Evolutionary conservation across 352 stramenopile species (phyloP).

Genomic region (Globisporangium parvum): DNA sequence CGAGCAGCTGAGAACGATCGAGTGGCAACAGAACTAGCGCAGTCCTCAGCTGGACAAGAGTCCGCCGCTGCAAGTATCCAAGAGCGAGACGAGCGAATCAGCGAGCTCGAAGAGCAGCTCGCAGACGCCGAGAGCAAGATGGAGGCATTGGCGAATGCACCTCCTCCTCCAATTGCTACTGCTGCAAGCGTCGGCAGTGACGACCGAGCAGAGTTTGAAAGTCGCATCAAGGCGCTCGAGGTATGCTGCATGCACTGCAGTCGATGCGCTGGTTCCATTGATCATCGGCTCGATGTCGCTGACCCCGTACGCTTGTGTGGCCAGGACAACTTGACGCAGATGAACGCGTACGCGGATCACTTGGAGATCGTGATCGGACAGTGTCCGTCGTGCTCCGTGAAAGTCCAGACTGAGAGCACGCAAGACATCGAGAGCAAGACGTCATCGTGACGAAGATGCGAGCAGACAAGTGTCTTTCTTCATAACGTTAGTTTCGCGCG

Average conservation of each 20-base stretch:
- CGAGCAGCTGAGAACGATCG: constrained; percentile 24
- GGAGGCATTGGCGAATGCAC: constrained; percentile 6
- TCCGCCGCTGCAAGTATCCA: constrained; percentile 16
- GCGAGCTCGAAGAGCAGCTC: constrained; percentile 28
- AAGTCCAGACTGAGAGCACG: constrained; percentile 63
- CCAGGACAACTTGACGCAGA: constrained; percentile 70
- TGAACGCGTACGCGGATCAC: constrained; percentile 77
- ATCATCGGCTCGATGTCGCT: background rate
- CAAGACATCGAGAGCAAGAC: constrained; percentile 29
- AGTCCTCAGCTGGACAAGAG: constrained; percentile 6
- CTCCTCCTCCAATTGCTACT: background rate
- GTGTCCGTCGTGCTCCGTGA: constrained; percentile 59
- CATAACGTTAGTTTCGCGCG: constrained; percentile 1
- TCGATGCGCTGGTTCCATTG: background rate
- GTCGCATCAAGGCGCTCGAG: constrained; percentile 59
- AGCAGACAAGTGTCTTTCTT: constrained; percentile 1
- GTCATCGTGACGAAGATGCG: constrained; percentile 6
- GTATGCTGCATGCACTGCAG: constrained; percentile 13
- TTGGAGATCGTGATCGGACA: constrained; percentile 69
- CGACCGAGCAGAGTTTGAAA: constrained; percentile 22
- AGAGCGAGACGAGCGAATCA: constrained; percentile 29
- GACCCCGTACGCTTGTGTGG: background rate
- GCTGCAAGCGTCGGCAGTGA: constrained; percentile 16
- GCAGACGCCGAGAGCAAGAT: constrained; percentile 15
- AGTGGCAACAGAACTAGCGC: constrained; percentile 18